Evolutionary conservation across 2,329 filamentous ascomycete species (phyloP).

Genomic region (Cercospora janseana): DNA sequence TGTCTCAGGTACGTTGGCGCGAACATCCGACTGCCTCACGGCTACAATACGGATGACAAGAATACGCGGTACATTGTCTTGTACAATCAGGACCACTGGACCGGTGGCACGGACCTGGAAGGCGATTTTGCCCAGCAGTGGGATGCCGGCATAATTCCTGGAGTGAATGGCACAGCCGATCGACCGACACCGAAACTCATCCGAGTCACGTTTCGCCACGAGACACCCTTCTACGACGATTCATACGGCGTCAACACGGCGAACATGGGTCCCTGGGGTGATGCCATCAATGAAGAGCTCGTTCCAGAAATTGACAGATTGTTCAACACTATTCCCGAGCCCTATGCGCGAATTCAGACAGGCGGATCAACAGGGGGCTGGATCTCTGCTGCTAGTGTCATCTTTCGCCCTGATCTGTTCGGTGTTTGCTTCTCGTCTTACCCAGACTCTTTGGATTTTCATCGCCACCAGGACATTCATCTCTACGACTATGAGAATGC

Average conservation of each 20-base stretch:
- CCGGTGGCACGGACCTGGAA: slow-evolving; percentile 19
- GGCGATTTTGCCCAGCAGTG: slow-evolving; percentile 32
- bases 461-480: slow-evolving; percentile 40
- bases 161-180: slow-evolving; percentile 28
- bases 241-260: slow-evolving; percentile 43
- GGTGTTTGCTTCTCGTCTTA: slow-evolving; percentile 42
- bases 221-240: slow-evolving; percentile 42
- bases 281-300: slow-evolving; percentile 44
- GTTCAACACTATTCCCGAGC: slow-evolving; percentile 40
- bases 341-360: slow-evolving; percentile 41
- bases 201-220: slow-evolving; percentile 41
- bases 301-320: slow-evolving; percentile 37
- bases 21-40: slow-evolving; percentile 38
- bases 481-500: slow-evolving; percentile 38
- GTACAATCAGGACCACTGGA: slow-evolving; percentile 40
- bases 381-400: slow-evolving; percentile 39
- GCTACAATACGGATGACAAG: slow-evolving; percentile 37
- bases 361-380: slow-evolving; percentile 43
- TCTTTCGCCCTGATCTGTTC: slow-evolving; percentile 42
- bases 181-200: slow-evolving; percentile 37
- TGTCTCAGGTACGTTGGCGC: slow-evolving; percentile 41
- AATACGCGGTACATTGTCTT: slow-evolving; percentile 39
- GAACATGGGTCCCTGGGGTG: slow-evolving; percentile 42
- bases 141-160: slow-evolving; percentile 37
- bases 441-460: slow-evolving; percentile 41